Evolutionary conservation across 2,329 filamentous ascomycete genomes (phyloP), one percentile per base, ranked within the genome.

Genomic region (Alternaria alternata): DNA sequence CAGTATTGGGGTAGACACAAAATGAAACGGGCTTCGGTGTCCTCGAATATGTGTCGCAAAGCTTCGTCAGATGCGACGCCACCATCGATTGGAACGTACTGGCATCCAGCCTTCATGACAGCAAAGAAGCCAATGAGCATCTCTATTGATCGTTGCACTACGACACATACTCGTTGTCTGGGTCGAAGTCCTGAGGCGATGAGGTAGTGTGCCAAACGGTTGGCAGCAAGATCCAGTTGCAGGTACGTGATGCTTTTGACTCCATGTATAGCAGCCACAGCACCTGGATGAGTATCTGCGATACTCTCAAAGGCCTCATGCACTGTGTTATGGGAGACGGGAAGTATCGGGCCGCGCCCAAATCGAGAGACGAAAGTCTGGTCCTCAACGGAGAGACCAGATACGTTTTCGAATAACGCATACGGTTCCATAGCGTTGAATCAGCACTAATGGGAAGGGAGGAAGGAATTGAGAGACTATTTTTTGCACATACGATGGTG

Each of bases 31-130:
- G 81, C 78, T 12, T 75, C 73, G 3, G 83, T 81, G 64, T 87
- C 80, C 26, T 77, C 71, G 47, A 87, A 76, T 26, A 87, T 85
- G 57, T 84, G 81, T 24, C 75, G 74, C 26, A 88, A 44, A 9
- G 71, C 70, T 48, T 72, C 65, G 7, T 77, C 69, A 3, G 75
- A 75, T 8, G 67, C 63, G 16, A 77, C 71, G 8, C 83, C 83
- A 36, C 86, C 86, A 61, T 89, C 87, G 2, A 88, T 79, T 3
- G 86, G 86, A 5, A 88, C 81, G 67, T 88, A 88, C 64, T 88
- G 86, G 14, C 83, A 86, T 20, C 86, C 86, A 48, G 83, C 83
- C 57, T 85, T 85, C 34, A 88, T 75, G 18, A 87, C 79, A 2
- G 85, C 86, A 56, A 86, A 78, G 49, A 88, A 87, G 20, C 83